A percentile compares a stretch with the other conserved stretches of the same genome.
Conservation (phyloP, 306 rosid species). For the Cucumis cinereus region DNA sequence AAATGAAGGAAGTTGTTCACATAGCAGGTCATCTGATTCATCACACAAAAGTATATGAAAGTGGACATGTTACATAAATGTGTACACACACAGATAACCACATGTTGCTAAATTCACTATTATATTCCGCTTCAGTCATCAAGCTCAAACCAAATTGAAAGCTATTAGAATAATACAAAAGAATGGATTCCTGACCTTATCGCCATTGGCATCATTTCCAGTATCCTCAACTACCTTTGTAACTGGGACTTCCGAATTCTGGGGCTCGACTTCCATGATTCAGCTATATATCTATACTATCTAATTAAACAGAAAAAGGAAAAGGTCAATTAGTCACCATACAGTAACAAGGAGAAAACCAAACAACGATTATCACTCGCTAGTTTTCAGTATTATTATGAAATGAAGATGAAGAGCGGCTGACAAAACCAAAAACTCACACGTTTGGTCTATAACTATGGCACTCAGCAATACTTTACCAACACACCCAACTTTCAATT, state of each 20-base stretch:
- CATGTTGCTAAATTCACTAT: not conserved
- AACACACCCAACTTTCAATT: not conserved
- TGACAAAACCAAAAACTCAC: not conserved
- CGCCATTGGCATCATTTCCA: slow-evolving; percentile 19
- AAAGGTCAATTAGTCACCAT: not conserved
- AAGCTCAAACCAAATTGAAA: not conserved
- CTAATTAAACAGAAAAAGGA: not conserved
- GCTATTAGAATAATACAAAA: not conserved
- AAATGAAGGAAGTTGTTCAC: not conserved
- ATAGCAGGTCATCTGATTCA: not conserved
- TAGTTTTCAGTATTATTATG: not conserved
- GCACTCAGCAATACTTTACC: not conserved
- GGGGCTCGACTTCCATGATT: slow-evolving; percentile 54
- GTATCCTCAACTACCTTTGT: slow-evolving; percentile 37
- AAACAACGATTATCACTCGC: not conserved
- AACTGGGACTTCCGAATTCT: slow-evolving; percentile 34
- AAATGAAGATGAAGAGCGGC: not conserved
- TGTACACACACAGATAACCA: not conserved
- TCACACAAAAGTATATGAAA: not conserved
- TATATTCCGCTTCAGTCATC: not conserved
- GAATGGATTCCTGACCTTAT: slow-evolving; percentile 37
- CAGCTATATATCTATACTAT: slow-evolving; percentile 13
- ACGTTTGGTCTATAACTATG: not conserved
- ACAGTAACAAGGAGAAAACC: not conserved
- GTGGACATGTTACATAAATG: not conserved